Percentiles rank a stretch among this genome's conserved stretches.
Evolutionary conservation across 2,329 filamentous ascomycete genomes (phyloP).

Genomic region (Eurotiales sp.): DNA sequence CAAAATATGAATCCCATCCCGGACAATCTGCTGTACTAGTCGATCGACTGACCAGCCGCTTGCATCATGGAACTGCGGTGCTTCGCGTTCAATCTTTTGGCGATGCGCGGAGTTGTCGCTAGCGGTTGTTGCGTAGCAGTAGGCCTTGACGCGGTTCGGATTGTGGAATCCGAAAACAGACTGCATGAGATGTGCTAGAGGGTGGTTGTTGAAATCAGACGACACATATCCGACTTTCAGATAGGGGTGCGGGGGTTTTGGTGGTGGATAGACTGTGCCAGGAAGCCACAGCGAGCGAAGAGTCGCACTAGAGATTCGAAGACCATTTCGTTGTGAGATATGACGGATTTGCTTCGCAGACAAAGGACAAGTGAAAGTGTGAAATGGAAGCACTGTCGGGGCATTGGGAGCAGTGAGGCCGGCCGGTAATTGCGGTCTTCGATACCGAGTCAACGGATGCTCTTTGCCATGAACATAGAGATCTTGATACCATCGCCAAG

Average conservation of each 20-base stretch:
- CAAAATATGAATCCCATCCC: constrained; percentile 87
- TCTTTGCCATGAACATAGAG: constrained; percentile 62
- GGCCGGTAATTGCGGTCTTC: constrained; percentile 68
- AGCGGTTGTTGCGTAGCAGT: constrained; percentile 91
- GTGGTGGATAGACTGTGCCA: constrained; percentile 74
- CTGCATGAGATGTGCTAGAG: constrained; percentile 95
- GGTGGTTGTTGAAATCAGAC: constrained; percentile 98
- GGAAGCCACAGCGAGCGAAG: constrained; percentile 84
- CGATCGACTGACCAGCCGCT: constrained; percentile 81
- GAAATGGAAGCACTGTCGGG: constrained; percentile 92
- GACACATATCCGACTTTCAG: constrained; percentile 96
- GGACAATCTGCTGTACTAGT: constrained; percentile 78
- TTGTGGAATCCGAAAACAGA: constrained; percentile 95
- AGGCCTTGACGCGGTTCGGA: constrained; percentile 67
- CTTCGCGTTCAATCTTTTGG: constrained; percentile 86
- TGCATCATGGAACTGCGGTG: constrained; percentile 85
- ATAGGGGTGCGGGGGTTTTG: constrained; percentile 72
- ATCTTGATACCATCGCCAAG: constrained; percentile 86
- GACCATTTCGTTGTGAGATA: constrained; percentile 91
- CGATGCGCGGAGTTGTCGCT: constrained; percentile 88
- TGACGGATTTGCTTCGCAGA: constrained; percentile 86
- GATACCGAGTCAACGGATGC: constrained; percentile 59
- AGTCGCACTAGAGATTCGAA: constrained; percentile 88
- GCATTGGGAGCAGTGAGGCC: constrained; percentile 76
- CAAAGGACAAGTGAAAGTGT: constrained; percentile 93